Base-by-base conservation (phyloP, 2,329 filamentous ascomycete species). In the Botrytis paeoniae region DNA sequence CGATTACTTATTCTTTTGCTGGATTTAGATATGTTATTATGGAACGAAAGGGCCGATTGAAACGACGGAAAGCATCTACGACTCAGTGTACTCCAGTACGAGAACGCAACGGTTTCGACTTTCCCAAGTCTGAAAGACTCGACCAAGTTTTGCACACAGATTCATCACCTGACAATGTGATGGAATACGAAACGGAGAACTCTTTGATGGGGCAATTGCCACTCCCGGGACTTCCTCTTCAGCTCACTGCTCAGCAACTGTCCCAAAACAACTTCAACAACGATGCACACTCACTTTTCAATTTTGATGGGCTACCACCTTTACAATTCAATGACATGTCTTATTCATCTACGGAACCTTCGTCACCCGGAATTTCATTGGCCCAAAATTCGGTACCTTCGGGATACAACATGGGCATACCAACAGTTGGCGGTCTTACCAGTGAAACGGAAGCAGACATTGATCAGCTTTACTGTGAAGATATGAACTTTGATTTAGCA, bases 21-120 rank as follows among this genome's bases (percentile, higher is more conserved):
- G 48, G n/a, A 57, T 41, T n/a, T 69, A 69, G 65, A 57, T 69
- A 69, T 41, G 65, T 69, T 57, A 69, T 69, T 16, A 69, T 69
- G 65, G 65, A 69, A 41, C n/a, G 65, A 32, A 69, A 69, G 25
- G 65, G 65, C 12, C 37, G 65, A 69, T 69, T 59, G 39, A 69
- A 69, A 57, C 35, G 65, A 57, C n/a, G 35, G 51, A 69, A 69
- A 59, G 48, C 48, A 29, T 69, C 65, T 9, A 41, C 48, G 12
- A 69, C 48, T 32, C 48, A 69, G 7, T 41, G 48, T 48, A 57
- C 48, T 59, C 65, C 65, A 69, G 37, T 41, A 57, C 35, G 65
- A 69, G 65, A 69, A 57, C 65, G 48, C 37, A 57, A 14, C 37
- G n/a, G 48, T 32, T 57, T 57, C 45, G 35, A 69, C 18, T 57